These are phyloP conservation scores for Umbilicus rupestris DNA, from an alignment of 164 flowering plant species.

Conservation along the genomic window DNA sequence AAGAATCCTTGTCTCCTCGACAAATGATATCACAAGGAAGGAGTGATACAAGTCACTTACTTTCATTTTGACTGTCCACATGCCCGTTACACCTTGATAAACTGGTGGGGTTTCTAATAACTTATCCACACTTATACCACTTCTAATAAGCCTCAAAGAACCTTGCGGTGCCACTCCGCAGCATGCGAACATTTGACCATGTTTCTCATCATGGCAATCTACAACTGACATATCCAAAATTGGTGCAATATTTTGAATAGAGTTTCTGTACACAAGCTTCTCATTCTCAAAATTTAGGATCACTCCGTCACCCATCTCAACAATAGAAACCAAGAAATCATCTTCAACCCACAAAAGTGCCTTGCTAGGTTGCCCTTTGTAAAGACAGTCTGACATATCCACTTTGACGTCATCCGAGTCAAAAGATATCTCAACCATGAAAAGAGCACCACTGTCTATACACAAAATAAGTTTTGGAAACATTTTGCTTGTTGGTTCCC, in stretches of 20 bases:
- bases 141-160: constrained; percentile 75
- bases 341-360: constrained; percentile 71
- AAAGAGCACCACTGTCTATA: constrained; percentile 68
- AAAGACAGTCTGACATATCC: constrained; percentile 59
- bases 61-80: constrained; percentile 79
- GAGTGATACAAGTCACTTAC: constrained; percentile 56
- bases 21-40: constrained; percentile 87
- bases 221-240: constrained; percentile 76
- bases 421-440: constrained; percentile 43
- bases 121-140: constrained; percentile 81
- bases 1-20: constrained; percentile 92
- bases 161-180: constrained; percentile 94
- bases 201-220: constrained; percentile 74
- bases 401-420: constrained; percentile 43
- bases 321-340: constrained; percentile 62
- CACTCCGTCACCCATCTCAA: constrained; percentile 94
- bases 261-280: constrained; percentile 36
- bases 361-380: constrained; percentile 59
- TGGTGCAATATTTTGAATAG: constrained; percentile 88
- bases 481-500: constrained; percentile 53
- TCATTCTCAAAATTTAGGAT: constrained; percentile 62
- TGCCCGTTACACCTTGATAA: constrained; percentile 84
- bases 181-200: constrained; percentile 87
- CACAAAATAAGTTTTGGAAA: constrained; percentile 59
- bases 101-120: constrained; percentile 67